phyloP scores from a whole-genome alignment of 2,329 filamentous ascomycete species.

The Neonectria neomacrospora region DNA sequence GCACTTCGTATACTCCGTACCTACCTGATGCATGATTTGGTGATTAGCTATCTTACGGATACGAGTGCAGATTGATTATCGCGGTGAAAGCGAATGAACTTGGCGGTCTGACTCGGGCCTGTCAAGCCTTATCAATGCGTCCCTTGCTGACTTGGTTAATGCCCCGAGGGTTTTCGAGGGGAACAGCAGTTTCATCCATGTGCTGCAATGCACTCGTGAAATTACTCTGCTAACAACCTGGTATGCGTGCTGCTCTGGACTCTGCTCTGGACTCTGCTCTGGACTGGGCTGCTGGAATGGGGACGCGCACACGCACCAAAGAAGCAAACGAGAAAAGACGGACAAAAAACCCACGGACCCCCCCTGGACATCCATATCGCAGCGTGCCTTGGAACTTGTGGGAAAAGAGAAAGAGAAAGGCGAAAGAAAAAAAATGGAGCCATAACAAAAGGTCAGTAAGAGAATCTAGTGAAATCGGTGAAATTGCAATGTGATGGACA shows the following conservation, averaged over 20 bases:
- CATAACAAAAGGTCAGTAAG: slow-evolving; percentile 9
- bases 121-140: background rate
- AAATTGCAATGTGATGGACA: slow-evolving; percentile 23
- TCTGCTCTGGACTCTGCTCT: too few species aligned
- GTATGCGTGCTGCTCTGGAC: slow-evolving; percentile 13
- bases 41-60: background rate
- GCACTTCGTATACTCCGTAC: too few species aligned
- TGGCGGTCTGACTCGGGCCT: background rate
- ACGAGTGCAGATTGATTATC: background rate
- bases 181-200: slow-evolving; percentile 4
- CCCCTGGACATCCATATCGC: background rate
- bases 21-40: background rate
- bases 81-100: background rate
- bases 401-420: background rate
- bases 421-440: slow-evolving; percentile 13
- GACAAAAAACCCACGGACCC: background rate
- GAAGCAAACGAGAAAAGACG: background rate
- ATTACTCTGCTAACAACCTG: background rate
- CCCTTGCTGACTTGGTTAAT: background rate
- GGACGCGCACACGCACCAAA: background rate
- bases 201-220: slow-evolving; percentile 16
- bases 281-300: slow-evolving; percentile 15
- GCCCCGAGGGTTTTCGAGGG: background rate
- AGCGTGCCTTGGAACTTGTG: slow-evolving; percentile 10
- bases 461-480: slow-evolving; percentile 2